These are phyloP conservation scores for Boletus edulis DNA, from an alignment of 768 basidiomycete species.

Conservation along the genomic window DNA sequence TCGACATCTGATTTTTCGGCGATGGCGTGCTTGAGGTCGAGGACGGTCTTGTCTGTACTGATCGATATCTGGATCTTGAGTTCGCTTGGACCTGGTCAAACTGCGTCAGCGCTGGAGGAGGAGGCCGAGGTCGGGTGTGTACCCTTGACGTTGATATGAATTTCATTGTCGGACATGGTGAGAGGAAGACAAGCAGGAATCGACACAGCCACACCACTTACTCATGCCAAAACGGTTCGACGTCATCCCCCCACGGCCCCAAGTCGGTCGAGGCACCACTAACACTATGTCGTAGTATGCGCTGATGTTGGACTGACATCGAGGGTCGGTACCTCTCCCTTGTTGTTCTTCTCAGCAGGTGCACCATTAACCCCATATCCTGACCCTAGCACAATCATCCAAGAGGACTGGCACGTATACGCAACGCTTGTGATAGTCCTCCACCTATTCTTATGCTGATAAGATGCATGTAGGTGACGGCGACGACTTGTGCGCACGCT, in stretches of 20 bases:
- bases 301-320: too few relatives aligned
- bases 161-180: constrained; percentile 58
- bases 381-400: too few relatives aligned
- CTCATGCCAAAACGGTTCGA: too few relatives aligned
- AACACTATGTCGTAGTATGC: too few relatives aligned
- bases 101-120: neutral
- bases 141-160: constrained; percentile 74
- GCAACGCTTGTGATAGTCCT: too few relatives aligned
- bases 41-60: constrained; percentile 76
- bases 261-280: too few relatives aligned
- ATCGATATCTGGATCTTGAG: constrained; percentile 90
- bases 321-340: too few relatives aligned
- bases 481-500: neutral
- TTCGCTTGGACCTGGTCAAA: constrained; percentile 72
- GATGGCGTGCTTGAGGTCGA: constrained; percentile 89
- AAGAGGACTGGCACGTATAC: constrained; percentile 10
- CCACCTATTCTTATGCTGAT: neutral
- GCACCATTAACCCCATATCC: too few relatives aligned
- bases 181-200: constrained; percentile 8
- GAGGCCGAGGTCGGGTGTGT: neutral
- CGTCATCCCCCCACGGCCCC: too few relatives aligned
- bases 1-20: constrained; percentile 82
- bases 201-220: constrained; percentile 11
- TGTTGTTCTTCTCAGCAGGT: neutral
- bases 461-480: neutral